Evolutionary conservation across 2,329 filamentous ascomycete species (phyloP).

Genomic region (Venturia carpophila): DNA sequence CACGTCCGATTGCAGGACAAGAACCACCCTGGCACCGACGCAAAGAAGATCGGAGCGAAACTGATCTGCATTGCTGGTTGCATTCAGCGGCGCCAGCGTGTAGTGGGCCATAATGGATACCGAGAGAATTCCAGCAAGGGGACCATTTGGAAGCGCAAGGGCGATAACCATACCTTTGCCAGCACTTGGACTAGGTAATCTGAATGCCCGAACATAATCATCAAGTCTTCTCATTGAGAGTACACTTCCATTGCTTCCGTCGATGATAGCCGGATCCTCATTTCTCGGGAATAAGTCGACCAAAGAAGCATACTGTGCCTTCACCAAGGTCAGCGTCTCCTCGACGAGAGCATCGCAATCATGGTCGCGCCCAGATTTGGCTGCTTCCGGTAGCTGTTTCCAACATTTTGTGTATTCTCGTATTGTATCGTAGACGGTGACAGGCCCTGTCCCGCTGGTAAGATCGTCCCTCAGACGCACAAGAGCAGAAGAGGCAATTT

Average conservation of each 20-base stretch:
- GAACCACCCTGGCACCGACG: slow-evolving; percentile 39
- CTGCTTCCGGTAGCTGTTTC: background rate
- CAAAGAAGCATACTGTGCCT: background rate
- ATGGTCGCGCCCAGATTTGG: background rate
- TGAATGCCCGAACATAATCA: slow-evolving; percentile 25
- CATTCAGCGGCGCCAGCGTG: slow-evolving; percentile 46
- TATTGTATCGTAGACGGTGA: background rate
- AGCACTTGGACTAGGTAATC: slow-evolving; percentile 22
- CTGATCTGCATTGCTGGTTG: slow-evolving; percentile 42
- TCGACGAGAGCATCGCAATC: background rate
- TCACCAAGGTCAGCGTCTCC: background rate
- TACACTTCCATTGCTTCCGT: slow-evolving; percentile 25
- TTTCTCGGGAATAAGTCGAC: slow-evolving; percentile 25
- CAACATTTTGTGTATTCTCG: slow-evolving; percentile 9
- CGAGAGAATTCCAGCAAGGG: slow-evolving; percentile 44
- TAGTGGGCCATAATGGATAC: slow-evolving; percentile 45
- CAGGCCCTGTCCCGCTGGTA: background rate
- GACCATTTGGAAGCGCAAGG: slow-evolving; percentile 48
- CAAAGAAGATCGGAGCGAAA: slow-evolving; percentile 45
- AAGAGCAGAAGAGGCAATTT: background rate
- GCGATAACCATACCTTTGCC: slow-evolving; percentile 40
- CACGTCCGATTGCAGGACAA: slow-evolving; percentile 39
- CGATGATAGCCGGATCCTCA: slow-evolving; percentile 25
- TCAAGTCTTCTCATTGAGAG: slow-evolving; percentile 25
- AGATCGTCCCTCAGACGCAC: background rate